phyloP scores from a whole-genome alignment of 2,329 filamentous ascomycete species.

The Pestalotiopsis fici region DNA sequence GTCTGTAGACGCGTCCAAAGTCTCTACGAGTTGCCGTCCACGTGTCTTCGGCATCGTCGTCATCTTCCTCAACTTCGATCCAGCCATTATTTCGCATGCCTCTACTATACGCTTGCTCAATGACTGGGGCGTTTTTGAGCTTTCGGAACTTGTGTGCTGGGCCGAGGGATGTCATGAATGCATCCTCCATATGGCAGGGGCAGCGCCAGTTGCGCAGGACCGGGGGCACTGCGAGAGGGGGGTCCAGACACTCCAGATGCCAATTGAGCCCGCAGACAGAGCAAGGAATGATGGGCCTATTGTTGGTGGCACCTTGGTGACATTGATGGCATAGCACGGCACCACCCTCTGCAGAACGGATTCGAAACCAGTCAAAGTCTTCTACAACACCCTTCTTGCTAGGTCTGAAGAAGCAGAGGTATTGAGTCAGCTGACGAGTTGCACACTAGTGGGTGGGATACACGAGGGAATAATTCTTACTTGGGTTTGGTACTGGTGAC shows the following conservation, averaged over 20 bases:
- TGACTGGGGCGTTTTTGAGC: conserved; percentile 54
- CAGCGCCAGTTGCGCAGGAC: conserved; percentile 82
- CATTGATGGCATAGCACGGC: conserved; percentile 78
- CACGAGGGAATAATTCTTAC: conserved; percentile 46
- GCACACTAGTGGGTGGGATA: not conserved
- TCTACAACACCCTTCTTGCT: conserved; percentile 62
- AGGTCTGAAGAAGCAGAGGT: conserved; percentile 31
- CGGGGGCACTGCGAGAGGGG: conserved; percentile 79
- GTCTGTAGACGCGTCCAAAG: conserved; percentile 65
- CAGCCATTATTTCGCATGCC: conserved; percentile 72
- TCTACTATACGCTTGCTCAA: conserved; percentile 57
- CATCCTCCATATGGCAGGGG: conserved; percentile 80
- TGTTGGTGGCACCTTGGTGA: conserved; percentile 61
- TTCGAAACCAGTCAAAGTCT: conserved; percentile 65
- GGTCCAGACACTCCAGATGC: conserved; percentile 91
- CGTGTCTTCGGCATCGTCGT: conserved; percentile 54
- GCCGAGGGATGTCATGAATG: conserved; percentile 59
- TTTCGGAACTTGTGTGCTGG: conserved; percentile 64
- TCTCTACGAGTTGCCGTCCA: conserved; percentile 59
- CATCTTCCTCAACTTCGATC: conserved; percentile 66
- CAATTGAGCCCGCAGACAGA: conserved; percentile 77
- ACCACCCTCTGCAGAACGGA: conserved; percentile 72
- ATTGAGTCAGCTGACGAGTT: conserved; percentile 28
- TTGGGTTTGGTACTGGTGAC: conserved; percentile 50
- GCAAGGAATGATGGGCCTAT: conserved; percentile 80